These are phyloP conservation scores for Rhododendron ovatum DNA, from an alignment of 148 eudicot species.

Conservation along the genomic window DNA sequence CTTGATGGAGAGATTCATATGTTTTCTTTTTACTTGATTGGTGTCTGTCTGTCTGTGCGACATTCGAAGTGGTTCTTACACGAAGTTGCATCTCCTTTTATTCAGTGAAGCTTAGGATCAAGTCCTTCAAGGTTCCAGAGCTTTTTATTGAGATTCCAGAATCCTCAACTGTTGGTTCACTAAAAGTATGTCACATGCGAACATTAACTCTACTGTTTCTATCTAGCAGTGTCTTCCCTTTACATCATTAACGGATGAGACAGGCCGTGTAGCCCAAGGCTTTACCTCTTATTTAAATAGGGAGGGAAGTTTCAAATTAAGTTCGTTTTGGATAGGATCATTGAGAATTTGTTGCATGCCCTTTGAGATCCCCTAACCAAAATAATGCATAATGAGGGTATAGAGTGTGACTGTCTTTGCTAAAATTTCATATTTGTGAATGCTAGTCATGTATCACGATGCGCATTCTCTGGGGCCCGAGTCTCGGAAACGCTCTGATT, in stretches of 20 bases:
- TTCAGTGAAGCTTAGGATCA: conserved; percentile 92
- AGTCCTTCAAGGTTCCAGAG: conserved; percentile 90
- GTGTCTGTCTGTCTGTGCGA: conserved; percentile 19
- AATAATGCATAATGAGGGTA: background rate
- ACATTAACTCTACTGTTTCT: background rate
- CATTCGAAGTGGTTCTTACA: conserved; percentile 28
- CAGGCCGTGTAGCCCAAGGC: background rate
- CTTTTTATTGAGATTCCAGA: conserved; percentile 86
- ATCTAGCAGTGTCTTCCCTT: background rate
- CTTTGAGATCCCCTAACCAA: background rate
- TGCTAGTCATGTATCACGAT: background rate
- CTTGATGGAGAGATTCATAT: conserved; percentile 24
- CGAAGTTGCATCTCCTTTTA: conserved; percentile 30
- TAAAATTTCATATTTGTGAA: background rate
- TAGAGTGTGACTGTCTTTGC: background rate
- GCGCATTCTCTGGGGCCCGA: background rate
- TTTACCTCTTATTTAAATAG: background rate
- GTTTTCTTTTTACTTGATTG: conserved; percentile 21
- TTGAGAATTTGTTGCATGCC: background rate
- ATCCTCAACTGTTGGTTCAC: conserved; percentile 80
- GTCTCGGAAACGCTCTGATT: background rate
- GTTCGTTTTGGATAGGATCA: background rate
- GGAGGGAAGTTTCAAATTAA: background rate
- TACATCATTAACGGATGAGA: background rate
- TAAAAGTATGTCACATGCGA: conserved; percentile 48